Evolutionary conservation across 106 monocot species (phyloP).

Genomic region (Apostasia shenzhenica): DNA sequence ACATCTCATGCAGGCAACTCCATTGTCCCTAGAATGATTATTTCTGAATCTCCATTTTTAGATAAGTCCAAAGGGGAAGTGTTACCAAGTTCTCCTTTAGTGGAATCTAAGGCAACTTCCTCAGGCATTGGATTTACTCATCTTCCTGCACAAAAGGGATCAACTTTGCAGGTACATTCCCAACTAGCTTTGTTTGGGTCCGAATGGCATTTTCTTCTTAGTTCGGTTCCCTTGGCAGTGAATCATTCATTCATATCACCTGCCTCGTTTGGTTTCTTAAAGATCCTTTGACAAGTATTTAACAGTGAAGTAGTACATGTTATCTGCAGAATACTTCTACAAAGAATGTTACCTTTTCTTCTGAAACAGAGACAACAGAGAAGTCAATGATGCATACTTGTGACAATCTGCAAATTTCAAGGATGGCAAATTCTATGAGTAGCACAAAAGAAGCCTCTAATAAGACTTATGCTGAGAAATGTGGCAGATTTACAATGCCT

Average conservation of each 20-base stretch:
- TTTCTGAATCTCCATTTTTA: background rate
- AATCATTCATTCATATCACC: no score
- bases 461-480: background rate
- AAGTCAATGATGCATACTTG: background rate
- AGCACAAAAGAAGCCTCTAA: background rate
- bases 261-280: no score
- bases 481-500: background rate
- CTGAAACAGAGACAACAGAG: background rate
- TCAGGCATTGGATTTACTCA: background rate
- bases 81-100: background rate
- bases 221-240: background rate
- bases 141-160: background rate
- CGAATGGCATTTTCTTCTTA: background rate
- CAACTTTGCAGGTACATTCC: background rate
- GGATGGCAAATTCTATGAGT: background rate
- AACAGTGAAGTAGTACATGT: background rate
- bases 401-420: background rate
- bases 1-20: background rate
- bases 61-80: background rate
- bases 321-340: background rate
- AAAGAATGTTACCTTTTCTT: constrained; percentile 1
- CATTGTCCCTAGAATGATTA: background rate
- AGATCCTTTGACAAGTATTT: no score
- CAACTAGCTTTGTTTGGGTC: background rate
- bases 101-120: background rate